A percentile compares a stretch with the other conserved stretches of the same genome.
Evolutionary conservation across 2,329 filamentous ascomycete genomes (phyloP).

Genomic region (Shiraia sp.): DNA sequence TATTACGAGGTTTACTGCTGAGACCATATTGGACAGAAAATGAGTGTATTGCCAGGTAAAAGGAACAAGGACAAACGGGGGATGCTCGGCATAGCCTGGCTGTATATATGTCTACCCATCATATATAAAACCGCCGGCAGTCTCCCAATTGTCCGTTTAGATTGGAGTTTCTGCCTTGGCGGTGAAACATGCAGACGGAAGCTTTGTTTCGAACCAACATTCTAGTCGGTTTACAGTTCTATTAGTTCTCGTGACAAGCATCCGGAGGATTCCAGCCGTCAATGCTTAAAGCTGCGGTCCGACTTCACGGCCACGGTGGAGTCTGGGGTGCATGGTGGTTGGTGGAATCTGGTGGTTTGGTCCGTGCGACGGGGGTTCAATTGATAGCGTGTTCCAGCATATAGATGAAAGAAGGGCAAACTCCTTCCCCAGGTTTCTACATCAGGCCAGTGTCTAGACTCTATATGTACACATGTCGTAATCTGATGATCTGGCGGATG

Average conservation of each 20-base stretch:
- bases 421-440: neutral
- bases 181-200: neutral
- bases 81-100: neutral
- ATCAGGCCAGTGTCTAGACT: too few species aligned
- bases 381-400: constrained; percentile 16
- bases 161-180: constrained; percentile 1
- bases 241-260: constrained; percentile 4
- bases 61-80: neutral
- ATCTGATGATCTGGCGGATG: too few species aligned
- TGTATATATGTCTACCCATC: too few species aligned
- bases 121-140: constrained; percentile 3
- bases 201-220: constrained; percentile 1
- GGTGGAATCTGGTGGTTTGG: constrained; percentile 10
- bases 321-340: constrained; percentile 5
- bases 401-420: constrained; percentile 21
- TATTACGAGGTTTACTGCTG: constrained; percentile 20
- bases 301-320: constrained; percentile 1
- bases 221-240: constrained; percentile 2
- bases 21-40: constrained; percentile 17
- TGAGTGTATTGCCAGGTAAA: neutral
- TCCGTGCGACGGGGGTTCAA: constrained; percentile 7
- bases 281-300: constrained; percentile 9
- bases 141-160: constrained; percentile 10
- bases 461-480: too few species aligned
- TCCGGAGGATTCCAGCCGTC: constrained; percentile 8